Percentiles rank a stretch among this genome's conserved stretches.
Conservation (phyloP, 345 rosid genomes). For the Microthlaspi erraticum region DNA sequence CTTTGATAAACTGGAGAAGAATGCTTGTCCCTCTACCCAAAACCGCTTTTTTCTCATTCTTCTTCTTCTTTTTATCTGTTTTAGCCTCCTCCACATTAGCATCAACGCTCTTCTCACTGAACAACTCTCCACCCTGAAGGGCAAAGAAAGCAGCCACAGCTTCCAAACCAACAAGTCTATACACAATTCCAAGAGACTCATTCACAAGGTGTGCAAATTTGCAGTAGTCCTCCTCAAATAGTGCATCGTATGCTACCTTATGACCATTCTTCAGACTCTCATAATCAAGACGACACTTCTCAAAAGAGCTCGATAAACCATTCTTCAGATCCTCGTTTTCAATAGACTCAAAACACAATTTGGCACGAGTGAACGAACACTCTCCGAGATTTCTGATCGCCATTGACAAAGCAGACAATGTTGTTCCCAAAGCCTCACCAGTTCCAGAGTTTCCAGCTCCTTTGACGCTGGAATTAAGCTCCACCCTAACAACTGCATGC, state of each 20-base stretch:
- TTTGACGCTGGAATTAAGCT: background rate
- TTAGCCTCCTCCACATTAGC: background rate
- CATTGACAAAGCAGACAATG: background rate
- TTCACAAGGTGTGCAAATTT: background rate
- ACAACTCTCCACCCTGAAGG: background rate
- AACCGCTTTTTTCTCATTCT: too few relatives aligned
- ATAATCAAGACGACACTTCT: background rate
- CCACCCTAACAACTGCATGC: background rate
- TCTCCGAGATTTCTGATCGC: background rate
- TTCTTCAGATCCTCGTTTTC: background rate
- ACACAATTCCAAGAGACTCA: background rate
- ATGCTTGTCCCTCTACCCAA: too few relatives aligned
- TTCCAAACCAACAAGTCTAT: background rate
- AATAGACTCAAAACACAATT: background rate
- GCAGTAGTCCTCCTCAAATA: background rate
- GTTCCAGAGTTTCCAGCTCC: background rate
- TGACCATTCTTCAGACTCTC: background rate
- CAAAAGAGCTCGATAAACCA: background rate
- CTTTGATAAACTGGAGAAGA: background rate
- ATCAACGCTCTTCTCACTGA: background rate
- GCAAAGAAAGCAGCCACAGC: slow-evolving; percentile 6
- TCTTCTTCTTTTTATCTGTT: background rate
- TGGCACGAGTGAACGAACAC: background rate
- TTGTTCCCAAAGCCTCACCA: background rate
- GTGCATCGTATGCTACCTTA: background rate